These are phyloP conservation scores for Ceratocystis albifundus DNA, from an alignment of 2,329 filamentous ascomycete genomes.

Conservation along the genomic window DNA sequence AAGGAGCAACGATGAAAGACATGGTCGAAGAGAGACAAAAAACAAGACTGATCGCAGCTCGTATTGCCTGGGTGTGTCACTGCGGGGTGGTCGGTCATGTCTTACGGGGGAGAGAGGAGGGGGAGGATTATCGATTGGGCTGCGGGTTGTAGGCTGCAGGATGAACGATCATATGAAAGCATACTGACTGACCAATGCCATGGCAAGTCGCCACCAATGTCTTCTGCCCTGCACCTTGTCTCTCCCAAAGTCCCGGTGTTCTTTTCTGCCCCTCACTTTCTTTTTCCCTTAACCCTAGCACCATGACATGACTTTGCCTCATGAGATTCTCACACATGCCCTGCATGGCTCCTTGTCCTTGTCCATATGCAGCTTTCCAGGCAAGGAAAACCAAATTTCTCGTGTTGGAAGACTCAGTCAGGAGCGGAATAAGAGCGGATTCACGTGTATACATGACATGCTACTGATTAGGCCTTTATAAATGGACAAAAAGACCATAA, in stretches of 20 bases:
- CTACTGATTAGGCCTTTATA: background rate
- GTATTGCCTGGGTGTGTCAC: conserved; percentile 9
- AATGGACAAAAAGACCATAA: background rate
- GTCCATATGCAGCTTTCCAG: background rate
- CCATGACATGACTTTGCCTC: background rate
- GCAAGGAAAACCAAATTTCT: background rate
- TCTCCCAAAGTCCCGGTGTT: background rate
- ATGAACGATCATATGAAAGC: too few species aligned
- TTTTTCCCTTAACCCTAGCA: background rate
- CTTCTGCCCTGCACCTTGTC: background rate
- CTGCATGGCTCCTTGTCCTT: background rate
- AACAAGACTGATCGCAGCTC: conserved; percentile 4
- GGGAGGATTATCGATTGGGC: background rate
- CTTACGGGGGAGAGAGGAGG: too few species aligned
- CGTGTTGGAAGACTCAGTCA: background rate
- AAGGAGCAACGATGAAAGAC: background rate
- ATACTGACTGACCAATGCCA: too few species aligned
- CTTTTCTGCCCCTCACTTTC: background rate
- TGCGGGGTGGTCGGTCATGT: background rate
- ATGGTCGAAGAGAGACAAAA: background rate
- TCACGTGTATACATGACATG: background rate
- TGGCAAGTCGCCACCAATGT: too few species aligned
- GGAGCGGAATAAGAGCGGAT: background rate
- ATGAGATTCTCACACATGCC: background rate
- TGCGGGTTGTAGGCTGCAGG: background rate